These are phyloP conservation scores for Abortiporus biennis DNA, from an alignment of 1,284 basidiomycete genomes.

Conservation along the genomic window DNA sequence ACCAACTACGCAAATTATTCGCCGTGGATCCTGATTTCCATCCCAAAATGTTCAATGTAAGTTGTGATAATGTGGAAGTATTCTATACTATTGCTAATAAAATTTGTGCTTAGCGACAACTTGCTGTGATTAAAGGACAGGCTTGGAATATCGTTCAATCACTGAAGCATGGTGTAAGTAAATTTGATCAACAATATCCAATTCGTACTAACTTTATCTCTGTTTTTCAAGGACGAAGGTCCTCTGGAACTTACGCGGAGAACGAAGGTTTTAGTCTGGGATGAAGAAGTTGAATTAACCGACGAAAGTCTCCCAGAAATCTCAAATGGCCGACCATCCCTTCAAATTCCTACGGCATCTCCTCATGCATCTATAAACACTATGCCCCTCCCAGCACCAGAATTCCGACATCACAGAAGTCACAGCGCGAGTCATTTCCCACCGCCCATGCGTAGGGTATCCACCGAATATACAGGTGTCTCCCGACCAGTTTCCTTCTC, in stretches of 20 bases:
- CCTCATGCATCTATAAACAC: slow-evolving; percentile 55
- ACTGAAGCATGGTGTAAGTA: slow-evolving; percentile 62
- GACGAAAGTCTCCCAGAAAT: slow-evolving; percentile 44
- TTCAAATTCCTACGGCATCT: slow-evolving; percentile 29
- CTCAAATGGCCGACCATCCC: slow-evolving; percentile 17
- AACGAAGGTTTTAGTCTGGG: slow-evolving; percentile 75
- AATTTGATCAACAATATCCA: slow-evolving; percentile 6
- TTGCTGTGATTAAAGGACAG: slow-evolving; percentile 89
- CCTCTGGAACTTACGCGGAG: slow-evolving; percentile 81
- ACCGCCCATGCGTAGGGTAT: slow-evolving; percentile 58
- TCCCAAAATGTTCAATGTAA: slow-evolving; percentile 76
- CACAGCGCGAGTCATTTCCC: slow-evolving; percentile 64
- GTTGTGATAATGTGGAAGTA: slow-evolving; percentile 15
- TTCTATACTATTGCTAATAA: slow-evolving; percentile 2
- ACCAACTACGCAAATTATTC: slow-evolving; percentile 72
- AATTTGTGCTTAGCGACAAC: slow-evolving; percentile 52
- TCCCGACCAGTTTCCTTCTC: slow-evolving; percentile 72
- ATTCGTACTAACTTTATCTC: slow-evolving; percentile 7
- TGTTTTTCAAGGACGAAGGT: slow-evolving; percentile 51
- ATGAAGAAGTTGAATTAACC: slow-evolving; percentile 75
- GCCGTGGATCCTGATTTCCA: slow-evolving; percentile 81
- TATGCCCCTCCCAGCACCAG: slow-evolving; percentile 42
- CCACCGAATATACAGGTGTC: slow-evolving; percentile 47
- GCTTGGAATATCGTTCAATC: slow-evolving; percentile 88
- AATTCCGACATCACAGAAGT: slow-evolving; percentile 41